Base-by-base conservation (phyloP, 208 protist species). In the Wallacemonas sp. region DNA sequence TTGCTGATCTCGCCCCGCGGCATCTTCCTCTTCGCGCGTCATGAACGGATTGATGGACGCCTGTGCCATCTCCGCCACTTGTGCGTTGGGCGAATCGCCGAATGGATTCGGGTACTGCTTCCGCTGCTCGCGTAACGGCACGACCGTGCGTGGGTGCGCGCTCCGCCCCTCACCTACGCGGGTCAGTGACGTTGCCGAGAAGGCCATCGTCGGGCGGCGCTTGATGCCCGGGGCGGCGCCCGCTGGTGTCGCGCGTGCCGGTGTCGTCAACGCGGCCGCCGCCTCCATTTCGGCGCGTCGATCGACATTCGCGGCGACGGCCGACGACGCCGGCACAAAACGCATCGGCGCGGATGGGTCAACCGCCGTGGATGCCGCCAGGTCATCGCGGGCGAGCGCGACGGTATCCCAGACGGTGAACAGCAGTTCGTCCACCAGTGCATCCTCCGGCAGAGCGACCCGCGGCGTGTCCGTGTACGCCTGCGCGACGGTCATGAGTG, bases 41-140 rank as follows among this genome's bases (percentile, higher is more conserved):
- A 86, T 38, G 58, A 94, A 94, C 1, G 89, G 89, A 64, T 94
- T 94, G 3, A 92, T 48, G 17, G 89, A 85, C 71, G 92, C 89
- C 64, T 81, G 78, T 60, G 83, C 78, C 32, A 78, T 60, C 70
- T 92, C 80, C 72, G 76, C 60, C 60, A 84, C 65, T 5, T 70
- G 69, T 33, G 72, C 81, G 65, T 89, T 87, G 5, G 79, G 68
- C 9, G 80, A 86, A 53, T 87, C 76, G 10, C 89, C 89, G 54
- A 94, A 94, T 1, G 89, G 89, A 66, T 94, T 94, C 5, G 85
- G 78, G 59, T 87, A 94, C 36, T 81, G 85, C 21, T 79, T 78
- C n/a, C 76, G 76, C n/a, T 78, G 57, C 74, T 94, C 81, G 32
- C 74, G 75, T 9, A 92, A 79, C 10, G 72, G 66, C 60, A 86